Base-by-base conservation (phyloP, 148 eudicot genomes). In the Cornus florida region DNA sequence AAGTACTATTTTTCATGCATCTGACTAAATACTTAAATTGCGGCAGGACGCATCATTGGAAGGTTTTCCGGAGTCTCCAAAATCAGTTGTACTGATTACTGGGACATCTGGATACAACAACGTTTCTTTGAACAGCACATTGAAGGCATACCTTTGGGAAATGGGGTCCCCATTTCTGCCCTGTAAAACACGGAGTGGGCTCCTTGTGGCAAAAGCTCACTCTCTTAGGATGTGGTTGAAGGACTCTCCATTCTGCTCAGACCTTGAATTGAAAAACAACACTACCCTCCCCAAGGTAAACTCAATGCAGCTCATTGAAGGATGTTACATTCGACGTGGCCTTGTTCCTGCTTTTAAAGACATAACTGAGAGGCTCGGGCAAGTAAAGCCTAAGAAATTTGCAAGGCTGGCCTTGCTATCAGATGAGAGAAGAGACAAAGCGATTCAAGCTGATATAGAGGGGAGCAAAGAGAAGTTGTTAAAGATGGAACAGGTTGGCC, bases 131-230 rank as follows among this genome's bases (percentile, higher is more conserved):
- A 91, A 91, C 85, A 91, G 90, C 83, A 92, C 99, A 46, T 46
- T 97, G 80, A 97, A 92, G 80, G 93, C 97, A 64, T 94, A 76
- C 80, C 97, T 97, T 67, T 97, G 98, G 98, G 99, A 97, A 83
- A 97, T 97, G 98, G 99, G 97, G 33, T 94, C 99, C 59, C 99
- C 99, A 16, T 97, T 97, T 87, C 82, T 97, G 66, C 99, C 99
- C 41, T 92, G 97, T 84, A 86, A 86, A 84, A 91, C 95, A 75
- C 86, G 96, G 53, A 89, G 74, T 53, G 99, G 99, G 69, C 67
- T 94, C 74, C 97, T 97, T 33, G 85, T 97, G 23, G 98, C 99
- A 50, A 94, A 94, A 86, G 97, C 95, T 13, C 99, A 97, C 90
- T 94, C 99, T 17, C 86, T 97, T 69, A 84, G 94, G 77, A 85